These are phyloP conservation scores for Coemansia sp. DNA, from an alignment of 192 early-diverging fungal species.

Conservation along the genomic window DNA sequence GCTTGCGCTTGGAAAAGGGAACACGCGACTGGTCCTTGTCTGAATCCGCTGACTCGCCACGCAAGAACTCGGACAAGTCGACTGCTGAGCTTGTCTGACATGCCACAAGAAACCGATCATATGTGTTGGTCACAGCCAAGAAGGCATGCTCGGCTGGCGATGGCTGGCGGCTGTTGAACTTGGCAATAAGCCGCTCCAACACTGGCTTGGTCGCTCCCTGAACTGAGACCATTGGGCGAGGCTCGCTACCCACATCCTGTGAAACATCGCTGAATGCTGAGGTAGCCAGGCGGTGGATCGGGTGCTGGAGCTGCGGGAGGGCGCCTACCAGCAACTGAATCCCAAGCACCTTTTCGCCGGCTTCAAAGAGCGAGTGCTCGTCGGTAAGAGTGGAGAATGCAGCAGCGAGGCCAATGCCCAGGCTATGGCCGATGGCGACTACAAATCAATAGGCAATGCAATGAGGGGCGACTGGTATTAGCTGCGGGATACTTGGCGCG, in stretches of 20 bases:
- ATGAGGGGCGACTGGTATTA: background rate
- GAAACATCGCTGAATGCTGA: background rate
- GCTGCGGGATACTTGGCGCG: background rate
- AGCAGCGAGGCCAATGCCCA: conserved; percentile 87
- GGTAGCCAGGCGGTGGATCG: conserved; percentile 1
- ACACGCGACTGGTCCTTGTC: conserved; percentile 67
- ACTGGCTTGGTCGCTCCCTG: conserved; percentile 10
- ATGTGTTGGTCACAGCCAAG: conserved; percentile 33
- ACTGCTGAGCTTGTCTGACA: conserved; percentile 4
- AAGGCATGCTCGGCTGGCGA: conserved; percentile 4
- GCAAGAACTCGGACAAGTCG: conserved; percentile 10
- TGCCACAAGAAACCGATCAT: conserved; percentile 28
- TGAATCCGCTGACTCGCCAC: conserved; percentile 9
- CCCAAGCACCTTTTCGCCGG: conserved; percentile 78
- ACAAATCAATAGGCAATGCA: conserved; percentile 5
- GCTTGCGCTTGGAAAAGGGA: conserved; percentile 78
- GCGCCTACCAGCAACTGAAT: conserved; percentile 86
- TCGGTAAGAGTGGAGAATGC: conserved; percentile 81
- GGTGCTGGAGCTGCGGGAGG: conserved; percentile 67
- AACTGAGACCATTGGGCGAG: conserved; percentile 19
- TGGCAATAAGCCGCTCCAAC: conserved; percentile 8
- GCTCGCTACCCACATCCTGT: background rate
- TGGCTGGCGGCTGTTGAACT: conserved; percentile 16
- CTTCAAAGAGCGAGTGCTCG: conserved; percentile 75
- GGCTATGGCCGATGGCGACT: conserved; percentile 80